Percentiles rank a stretch among this genome's conserved stretches.
Conservation (phyloP, 2,329 filamentous ascomycete genomes). For the Paracorniculantispora psalliotae region DNA sequence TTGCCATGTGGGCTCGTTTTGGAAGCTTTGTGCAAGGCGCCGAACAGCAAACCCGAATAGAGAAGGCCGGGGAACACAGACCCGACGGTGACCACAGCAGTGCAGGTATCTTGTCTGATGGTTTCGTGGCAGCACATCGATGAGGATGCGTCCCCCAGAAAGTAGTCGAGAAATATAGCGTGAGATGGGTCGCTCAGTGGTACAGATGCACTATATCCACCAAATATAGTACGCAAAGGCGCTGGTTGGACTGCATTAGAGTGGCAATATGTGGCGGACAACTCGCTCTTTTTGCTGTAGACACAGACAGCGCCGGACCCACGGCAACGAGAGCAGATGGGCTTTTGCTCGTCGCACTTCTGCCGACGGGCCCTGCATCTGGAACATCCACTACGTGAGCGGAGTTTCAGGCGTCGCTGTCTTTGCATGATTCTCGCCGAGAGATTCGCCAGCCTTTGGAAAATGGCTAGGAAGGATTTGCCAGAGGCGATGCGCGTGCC, state of each 20-base stretch:
- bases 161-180: background rate
- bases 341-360: slow-evolving; percentile 19
- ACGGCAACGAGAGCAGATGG: slow-evolving; percentile 16
- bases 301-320: slow-evolving; percentile 10
- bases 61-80: slow-evolving; percentile 6
- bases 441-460: background rate
- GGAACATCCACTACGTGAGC: slow-evolving; percentile 18
- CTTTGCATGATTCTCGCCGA: background rate
- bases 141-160: background rate
- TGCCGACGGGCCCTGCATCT: slow-evolving; percentile 17
- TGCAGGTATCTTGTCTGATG: slow-evolving; percentile 11
- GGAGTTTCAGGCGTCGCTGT: slow-evolving; percentile 1
- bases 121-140: background rate
- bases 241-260: background rate
- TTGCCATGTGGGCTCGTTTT: background rate
- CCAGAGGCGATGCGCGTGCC: background rate
- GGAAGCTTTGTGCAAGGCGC: slow-evolving; percentile 3
- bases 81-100: slow-evolving; percentile 5
- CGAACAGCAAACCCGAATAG: slow-evolving; percentile 1
- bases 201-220: background rate
- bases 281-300: slow-evolving; percentile 10
- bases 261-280: background rate
- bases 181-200: background rate
- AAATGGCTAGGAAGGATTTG: background rate
- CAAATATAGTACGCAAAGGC: background rate